Percentiles rank a stretch among this genome's conserved stretches.
Evolutionary conservation across 345 rosid species (phyloP).

Genomic region (Rhodomyrtus tomentosa): DNA sequence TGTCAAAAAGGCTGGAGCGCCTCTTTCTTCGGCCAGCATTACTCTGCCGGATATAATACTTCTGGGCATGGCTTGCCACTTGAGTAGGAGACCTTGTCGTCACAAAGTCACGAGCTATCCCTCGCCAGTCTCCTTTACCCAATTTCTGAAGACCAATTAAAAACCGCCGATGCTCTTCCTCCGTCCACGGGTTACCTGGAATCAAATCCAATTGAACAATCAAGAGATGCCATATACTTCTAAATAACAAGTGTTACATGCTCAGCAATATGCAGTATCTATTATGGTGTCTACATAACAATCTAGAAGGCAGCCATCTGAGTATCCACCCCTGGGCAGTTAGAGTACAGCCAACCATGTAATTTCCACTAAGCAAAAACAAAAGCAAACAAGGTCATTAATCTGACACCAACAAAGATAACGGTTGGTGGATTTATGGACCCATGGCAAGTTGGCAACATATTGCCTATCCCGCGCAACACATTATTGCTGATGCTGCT

Average conservation of each 20-base stretch:
- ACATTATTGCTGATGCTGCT: neutral
- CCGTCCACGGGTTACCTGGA: constrained; percentile 88
- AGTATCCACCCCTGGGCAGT: neutral
- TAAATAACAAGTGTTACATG: neutral
- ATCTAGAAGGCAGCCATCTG: neutral
- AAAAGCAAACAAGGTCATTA: neutral
- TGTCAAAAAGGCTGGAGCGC: constrained; percentile 93
- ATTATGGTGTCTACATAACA: neutral
- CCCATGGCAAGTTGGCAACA: neutral
- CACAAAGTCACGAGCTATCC: constrained; percentile 74
- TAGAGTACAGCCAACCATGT: neutral
- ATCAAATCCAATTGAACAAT: neutral
- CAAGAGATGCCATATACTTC: neutral
- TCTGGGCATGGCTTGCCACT: constrained; percentile 98
- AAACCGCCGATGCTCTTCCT: constrained; percentile 82
- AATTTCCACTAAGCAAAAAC: neutral
- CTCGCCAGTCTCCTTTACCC: constrained; percentile 98
- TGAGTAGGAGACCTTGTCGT: constrained; percentile 81
- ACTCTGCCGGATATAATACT: constrained; percentile 74
- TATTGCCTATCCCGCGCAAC: neutral
- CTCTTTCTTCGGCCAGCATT: constrained; percentile 69
- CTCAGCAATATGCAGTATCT: neutral
- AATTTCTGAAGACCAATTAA: constrained; percentile 79
- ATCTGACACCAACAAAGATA: neutral
- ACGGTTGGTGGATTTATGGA: neutral